Percentiles rank a stretch among this genome's conserved stretches.
These are phyloP conservation scores for Stagonosporopsis chrysanthemi DNA, from an alignment of 2,329 filamentous ascomycete species.

Conservation along the genomic window DNA sequence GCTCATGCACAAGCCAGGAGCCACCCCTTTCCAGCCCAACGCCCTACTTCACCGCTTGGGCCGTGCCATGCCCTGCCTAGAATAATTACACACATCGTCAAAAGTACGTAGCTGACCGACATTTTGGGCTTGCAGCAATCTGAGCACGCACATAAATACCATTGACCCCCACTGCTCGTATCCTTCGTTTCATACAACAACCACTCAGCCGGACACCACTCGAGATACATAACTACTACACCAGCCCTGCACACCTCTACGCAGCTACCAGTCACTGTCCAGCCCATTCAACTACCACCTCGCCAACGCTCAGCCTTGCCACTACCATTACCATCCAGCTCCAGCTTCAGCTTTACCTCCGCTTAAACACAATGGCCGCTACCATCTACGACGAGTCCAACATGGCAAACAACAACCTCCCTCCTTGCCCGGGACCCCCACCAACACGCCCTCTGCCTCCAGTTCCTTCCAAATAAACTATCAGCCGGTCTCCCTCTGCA, in stretches of 20 bases:
- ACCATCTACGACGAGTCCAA: conserved; percentile 49
- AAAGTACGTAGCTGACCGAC: conserved; percentile 52
- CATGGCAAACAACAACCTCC: conserved; percentile 53
- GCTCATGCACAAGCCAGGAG: conserved; percentile 49
- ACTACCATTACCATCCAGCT: conserved; percentile 8
- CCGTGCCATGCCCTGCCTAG: conserved; percentile 47
- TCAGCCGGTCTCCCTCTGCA: neutral
- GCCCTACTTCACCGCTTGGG: conserved; percentile 51
- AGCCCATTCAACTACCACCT: conserved; percentile 15
- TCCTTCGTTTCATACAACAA: conserved; percentile 44
- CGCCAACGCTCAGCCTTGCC: conserved; percentile 14
- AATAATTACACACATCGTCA: conserved; percentile 52
- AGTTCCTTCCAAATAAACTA: conserved; percentile 52
- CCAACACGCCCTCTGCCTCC: conserved; percentile 58
- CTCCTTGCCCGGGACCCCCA: conserved; percentile 58
- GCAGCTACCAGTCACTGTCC: conserved; percentile 22
- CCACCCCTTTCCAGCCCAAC: conserved; percentile 51
- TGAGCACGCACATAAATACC: conserved; percentile 52
- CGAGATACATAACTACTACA: conserved; percentile 29
- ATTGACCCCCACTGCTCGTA: conserved; percentile 38
- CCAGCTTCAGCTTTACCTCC: conserved; percentile 18
- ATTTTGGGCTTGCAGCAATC: conserved; percentile 47
- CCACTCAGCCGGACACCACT: conserved; percentile 31
- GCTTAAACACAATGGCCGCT: conserved; percentile 46
- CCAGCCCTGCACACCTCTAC: conserved; percentile 18